Percentiles rank a stretch among this genome's conserved stretches.
phyloP scores from a whole-genome alignment of 192 early-diverging fungal species.

The Backusella westeae region DNA sequence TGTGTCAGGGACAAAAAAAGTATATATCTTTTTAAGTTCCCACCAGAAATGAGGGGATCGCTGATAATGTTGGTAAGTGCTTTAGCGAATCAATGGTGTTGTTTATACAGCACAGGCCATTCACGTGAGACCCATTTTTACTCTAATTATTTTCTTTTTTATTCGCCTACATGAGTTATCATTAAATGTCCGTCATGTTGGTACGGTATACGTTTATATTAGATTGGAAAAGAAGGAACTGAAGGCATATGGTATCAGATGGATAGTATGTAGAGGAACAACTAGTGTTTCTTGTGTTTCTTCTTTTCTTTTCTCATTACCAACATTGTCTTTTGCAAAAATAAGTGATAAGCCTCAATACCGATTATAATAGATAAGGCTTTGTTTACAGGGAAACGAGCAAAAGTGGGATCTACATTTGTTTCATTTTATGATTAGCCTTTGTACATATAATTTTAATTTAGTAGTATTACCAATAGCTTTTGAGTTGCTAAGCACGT shows the following conservation, averaged over 20 bases:
- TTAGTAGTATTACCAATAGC: background rate
- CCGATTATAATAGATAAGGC: background rate
- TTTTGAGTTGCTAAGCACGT: background rate
- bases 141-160: background rate
- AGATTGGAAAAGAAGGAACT: background rate
- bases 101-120: background rate
- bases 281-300: background rate
- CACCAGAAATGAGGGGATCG: conserved; percentile 1
- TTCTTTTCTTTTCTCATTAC: background rate
- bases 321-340: background rate
- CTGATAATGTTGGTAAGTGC: background rate
- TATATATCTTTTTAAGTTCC: background rate
- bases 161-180: background rate
- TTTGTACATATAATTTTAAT: background rate
- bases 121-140: conserved; percentile 1
- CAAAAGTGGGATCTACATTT: background rate
- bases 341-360: background rate
- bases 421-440: background rate
- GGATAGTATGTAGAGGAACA: background rate
- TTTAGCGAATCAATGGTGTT: background rate
- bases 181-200: background rate
- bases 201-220: background rate
- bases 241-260: background rate
- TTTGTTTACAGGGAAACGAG: background rate
- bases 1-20: conserved; percentile 1